A percentile compares a stretch with the other conserved stretches of the same genome.
Conservation (phyloP, 2,329 filamentous ascomycete species). For the Arthrobotrys iridis region DNA sequence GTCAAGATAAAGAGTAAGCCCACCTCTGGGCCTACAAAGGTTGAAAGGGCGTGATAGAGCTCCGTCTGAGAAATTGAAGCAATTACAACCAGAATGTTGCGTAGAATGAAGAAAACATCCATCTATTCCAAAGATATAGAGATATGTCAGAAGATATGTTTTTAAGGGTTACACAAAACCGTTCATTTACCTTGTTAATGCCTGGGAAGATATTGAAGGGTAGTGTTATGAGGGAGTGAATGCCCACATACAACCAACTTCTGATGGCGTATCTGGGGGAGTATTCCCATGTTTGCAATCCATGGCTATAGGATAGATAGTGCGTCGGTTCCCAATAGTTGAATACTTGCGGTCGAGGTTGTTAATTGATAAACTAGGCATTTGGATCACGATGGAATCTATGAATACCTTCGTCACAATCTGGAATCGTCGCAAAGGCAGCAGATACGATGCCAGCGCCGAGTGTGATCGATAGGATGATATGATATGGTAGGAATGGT, state of each 20-base stretch:
- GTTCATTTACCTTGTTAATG: constrained; percentile 30
- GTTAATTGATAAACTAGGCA: too few relatives aligned
- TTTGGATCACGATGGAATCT: neutral
- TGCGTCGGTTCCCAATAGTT: constrained; percentile 99
- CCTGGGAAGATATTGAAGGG: constrained; percentile 53
- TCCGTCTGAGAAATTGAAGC: constrained; percentile 86
- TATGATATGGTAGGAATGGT: constrained; percentile 62
- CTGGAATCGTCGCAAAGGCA: constrained; percentile 87
- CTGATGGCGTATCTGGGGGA: constrained; percentile 93
- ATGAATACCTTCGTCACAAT: constrained; percentile 80
- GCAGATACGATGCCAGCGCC: constrained; percentile 71
- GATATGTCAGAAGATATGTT: neutral
- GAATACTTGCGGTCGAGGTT: too few relatives aligned
- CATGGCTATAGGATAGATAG: constrained; percentile 91
- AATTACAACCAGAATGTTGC: constrained; percentile 75
- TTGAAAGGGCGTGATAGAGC: constrained; percentile 79
- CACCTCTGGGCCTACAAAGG: constrained; percentile 81
- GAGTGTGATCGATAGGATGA: constrained; percentile 75
- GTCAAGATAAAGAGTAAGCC: constrained; percentile 84
- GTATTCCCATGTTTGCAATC: constrained; percentile 98
- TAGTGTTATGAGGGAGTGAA: constrained; percentile 79
- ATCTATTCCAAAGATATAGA: constrained; percentile 53
- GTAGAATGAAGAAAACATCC: constrained; percentile 83
- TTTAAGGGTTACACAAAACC: neutral
- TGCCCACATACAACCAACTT: constrained; percentile 87